Evolutionary conservation across 306 rosid species (phyloP).

Genomic region (Fragaria iinumae): DNA sequence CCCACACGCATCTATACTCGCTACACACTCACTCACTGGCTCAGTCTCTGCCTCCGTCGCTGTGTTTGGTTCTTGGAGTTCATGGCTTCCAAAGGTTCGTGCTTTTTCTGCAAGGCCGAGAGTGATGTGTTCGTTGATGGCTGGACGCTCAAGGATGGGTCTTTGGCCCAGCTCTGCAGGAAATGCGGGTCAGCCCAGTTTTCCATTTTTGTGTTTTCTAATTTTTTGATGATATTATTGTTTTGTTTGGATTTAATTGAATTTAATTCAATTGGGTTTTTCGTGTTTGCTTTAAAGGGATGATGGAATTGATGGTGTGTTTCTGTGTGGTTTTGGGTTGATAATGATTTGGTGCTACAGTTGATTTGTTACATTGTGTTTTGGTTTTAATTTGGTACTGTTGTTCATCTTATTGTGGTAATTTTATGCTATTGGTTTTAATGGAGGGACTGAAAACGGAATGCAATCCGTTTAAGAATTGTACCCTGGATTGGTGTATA

Average conservation of each 20-base stretch:
- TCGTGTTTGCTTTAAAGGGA: not conserved
- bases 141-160: conserved; percentile 24
- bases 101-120: conserved; percentile 25
- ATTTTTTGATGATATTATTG: not conserved
- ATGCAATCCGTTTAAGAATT: not conserved
- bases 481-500: not conserved
- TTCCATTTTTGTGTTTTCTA: not conserved
- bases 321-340: not conserved
- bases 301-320: not conserved
- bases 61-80: not conserved
- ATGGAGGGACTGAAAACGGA: not conserved
- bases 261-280: not conserved
- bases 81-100: conserved; percentile 10
- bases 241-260: not conserved
- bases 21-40: not conserved
- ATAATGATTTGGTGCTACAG: not conserved
- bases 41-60: not conserved
- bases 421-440: not conserved
- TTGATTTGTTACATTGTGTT: not conserved
- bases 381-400: not conserved
- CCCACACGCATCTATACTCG: not conserved
- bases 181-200: conserved; percentile 28
- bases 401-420: not conserved
- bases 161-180: conserved; percentile 22
- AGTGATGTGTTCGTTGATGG: conserved; percentile 10